Base-by-base conservation (phyloP, 768 basidiomycete genomes). In the Kwoniella shandongensis region DNA sequence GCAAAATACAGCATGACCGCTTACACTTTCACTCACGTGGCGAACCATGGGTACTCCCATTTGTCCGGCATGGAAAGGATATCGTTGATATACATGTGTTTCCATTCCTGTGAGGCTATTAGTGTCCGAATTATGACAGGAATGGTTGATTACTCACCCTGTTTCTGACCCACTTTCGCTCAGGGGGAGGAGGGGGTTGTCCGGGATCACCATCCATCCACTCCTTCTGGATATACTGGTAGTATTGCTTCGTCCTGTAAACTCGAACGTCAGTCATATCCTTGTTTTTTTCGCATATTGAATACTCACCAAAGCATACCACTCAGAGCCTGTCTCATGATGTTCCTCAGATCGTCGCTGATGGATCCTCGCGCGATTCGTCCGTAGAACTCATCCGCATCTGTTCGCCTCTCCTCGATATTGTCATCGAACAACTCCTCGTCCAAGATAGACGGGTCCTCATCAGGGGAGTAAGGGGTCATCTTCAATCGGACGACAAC, bases 31-130 rank as follows among this genome's bases (percentile, higher is more conserved):
- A 68, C 77, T 72, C 69, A 79, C 58, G 93, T 93, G 0, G 94
- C 93, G 70, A 99, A 98, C 82, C 96, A 98, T 0, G 96, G 96
- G 75, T 98, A 98, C 78, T 99, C 96, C 96, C 96, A 94, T 87
- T 99, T 99, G 78, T 99, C 94, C 6, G 96, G 96, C 96, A 99
- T 98, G 12, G 93, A 97, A 38, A 99, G 82, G 61, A 99, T 86
- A 73, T 99, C 96, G 50, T 89, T 89, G 57, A 93, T 86, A 74
- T 98, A 86, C 80, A 99, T 82, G 78, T 99, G 94, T 64, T 83
- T 87, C 96, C 96, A 99, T 69, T 92, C 89, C 89, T 90, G 61
- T 22, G 22, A 38, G 11, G 4, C 8, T 2, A 18, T 29, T 15
- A 49, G 29, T 5, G 15, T 35, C 23, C 4, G 30, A 2, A 36